phyloP scores from a whole-genome alignment of 352 stramenopile genomes.

The Saprolegnia diclina region DNA sequence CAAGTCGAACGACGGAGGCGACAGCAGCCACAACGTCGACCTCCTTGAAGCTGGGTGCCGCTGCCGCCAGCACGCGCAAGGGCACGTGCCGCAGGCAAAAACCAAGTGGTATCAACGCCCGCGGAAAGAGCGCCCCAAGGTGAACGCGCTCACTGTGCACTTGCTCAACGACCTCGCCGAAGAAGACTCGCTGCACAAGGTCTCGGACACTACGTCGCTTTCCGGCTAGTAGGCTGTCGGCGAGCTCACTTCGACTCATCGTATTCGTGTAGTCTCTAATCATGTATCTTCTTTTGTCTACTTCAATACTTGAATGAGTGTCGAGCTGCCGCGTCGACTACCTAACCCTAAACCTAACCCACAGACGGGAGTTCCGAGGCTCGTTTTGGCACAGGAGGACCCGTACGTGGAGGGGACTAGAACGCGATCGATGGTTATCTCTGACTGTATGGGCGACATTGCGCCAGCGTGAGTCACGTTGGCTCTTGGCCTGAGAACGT shows the following conservation, averaged over 20 bases:
- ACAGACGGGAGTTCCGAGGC: too few relatives aligned
- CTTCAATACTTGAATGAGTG: too few relatives aligned
- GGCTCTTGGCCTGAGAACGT: too few relatives aligned
- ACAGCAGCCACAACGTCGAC: background rate
- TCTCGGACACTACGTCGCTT: background rate
- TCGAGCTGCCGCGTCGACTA: too few relatives aligned
- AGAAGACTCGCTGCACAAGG: slow-evolving; percentile 12
- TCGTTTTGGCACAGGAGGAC: too few relatives aligned
- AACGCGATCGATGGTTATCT: too few relatives aligned
- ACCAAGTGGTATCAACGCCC: slow-evolving; percentile 5
- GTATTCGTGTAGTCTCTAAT: background rate
- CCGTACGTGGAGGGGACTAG: too few relatives aligned
- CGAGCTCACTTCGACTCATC: background rate
- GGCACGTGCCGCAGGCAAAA: background rate
- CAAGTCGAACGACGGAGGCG: background rate
- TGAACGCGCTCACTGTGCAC: slow-evolving; percentile 14
- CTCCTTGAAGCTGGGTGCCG: background rate
- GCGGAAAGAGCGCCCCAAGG: background rate
- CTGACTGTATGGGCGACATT: too few relatives aligned
- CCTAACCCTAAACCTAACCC: too few relatives aligned
- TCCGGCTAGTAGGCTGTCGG: background rate
- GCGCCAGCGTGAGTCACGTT: too few relatives aligned
- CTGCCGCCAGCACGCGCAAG: slow-evolving; percentile 16
- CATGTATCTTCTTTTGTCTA: too few relatives aligned
- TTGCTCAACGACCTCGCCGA: slow-evolving; percentile 16